Evolutionary conservation across 345 rosid genomes (phyloP).

Genomic region (Syzygium oleosum): DNA sequence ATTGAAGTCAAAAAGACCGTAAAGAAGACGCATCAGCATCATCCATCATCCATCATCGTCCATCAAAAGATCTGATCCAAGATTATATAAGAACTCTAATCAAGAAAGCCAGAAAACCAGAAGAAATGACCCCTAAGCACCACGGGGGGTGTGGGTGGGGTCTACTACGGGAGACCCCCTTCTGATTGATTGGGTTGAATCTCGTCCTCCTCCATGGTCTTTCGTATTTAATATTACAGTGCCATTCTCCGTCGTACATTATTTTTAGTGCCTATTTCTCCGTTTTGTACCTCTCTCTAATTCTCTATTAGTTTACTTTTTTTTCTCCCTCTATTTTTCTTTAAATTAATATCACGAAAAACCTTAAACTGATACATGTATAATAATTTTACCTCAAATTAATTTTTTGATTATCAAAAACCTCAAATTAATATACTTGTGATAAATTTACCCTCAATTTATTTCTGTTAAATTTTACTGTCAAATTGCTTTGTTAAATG

Average conservation of each 20-base stretch:
- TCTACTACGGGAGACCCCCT: background rate
- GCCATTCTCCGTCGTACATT: background rate
- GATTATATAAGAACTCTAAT: background rate
- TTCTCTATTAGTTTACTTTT: background rate
- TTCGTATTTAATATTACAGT: background rate
- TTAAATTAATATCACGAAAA: too few species aligned
- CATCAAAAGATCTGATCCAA: background rate
- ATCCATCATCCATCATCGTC: background rate
- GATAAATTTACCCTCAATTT: too few species aligned
- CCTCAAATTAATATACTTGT: too few species aligned
- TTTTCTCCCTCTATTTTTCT: background rate
- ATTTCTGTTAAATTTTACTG: too few species aligned
- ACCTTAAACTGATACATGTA: accelerated
- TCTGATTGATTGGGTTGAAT: background rate
- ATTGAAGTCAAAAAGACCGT: background rate
- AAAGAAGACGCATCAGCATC: background rate
- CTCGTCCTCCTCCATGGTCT: background rate
- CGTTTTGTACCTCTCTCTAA: background rate
- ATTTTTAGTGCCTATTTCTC: background rate
- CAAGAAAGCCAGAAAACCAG: background rate
- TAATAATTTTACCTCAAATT: too few species aligned
- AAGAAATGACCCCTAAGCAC: background rate
- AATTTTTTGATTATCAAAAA: too few species aligned
- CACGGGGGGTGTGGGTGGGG: background rate
- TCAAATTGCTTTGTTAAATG: too few species aligned